Percentiles rank a stretch among this genome's conserved stretches.
Conservation (phyloP, 768 basidiomycete genomes). For the Podaxis sp. region DNA sequence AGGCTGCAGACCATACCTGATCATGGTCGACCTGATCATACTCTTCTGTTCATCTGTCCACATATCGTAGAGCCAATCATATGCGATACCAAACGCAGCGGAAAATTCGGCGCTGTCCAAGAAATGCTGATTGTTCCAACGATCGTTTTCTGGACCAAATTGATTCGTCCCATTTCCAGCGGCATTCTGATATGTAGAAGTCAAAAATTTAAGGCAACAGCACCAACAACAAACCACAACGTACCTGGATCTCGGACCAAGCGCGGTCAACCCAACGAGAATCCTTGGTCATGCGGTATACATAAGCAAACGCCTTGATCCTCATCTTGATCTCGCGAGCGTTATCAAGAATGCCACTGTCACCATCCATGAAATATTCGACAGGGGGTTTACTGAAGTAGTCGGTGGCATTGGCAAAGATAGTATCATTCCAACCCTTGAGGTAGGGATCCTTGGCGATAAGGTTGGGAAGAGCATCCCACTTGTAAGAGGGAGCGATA, state of each 20-base stretch:
- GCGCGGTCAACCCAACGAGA: constrained; percentile 88
- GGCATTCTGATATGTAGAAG: constrained; percentile 52
- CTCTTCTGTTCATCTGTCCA: constrained; percentile 75
- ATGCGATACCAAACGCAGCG: constrained; percentile 87
- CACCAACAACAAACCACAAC: constrained; percentile 23
- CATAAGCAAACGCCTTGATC: constrained; percentile 92
- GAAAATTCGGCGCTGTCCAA: constrained; percentile 90
- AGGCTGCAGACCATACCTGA: constrained; percentile 72
- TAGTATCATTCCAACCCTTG: constrained; percentile 84
- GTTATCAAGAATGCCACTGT: constrained; percentile 89
- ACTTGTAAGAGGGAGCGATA: constrained; percentile 90
- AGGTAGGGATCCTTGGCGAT: constrained; percentile 87
- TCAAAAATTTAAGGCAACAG: background rate
- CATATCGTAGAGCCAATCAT: constrained; percentile 92
- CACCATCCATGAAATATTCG: constrained; percentile 72
- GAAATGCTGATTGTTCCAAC: constrained; percentile 92
- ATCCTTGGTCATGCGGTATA: constrained; percentile 87
- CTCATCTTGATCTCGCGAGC: constrained; percentile 88
- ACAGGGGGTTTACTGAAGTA: constrained; percentile 67
- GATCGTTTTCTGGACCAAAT: constrained; percentile 64
- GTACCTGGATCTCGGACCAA: constrained; percentile 79
- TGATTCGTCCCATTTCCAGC: constrained; percentile 51
- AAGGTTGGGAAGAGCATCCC: constrained; percentile 75
- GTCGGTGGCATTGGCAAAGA: constrained; percentile 84
- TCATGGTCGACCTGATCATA: constrained; percentile 68